These are phyloP conservation scores for Chrysochromulina tobinii DNA, from an alignment of 78 protist species.

Conservation along the genomic window DNA sequence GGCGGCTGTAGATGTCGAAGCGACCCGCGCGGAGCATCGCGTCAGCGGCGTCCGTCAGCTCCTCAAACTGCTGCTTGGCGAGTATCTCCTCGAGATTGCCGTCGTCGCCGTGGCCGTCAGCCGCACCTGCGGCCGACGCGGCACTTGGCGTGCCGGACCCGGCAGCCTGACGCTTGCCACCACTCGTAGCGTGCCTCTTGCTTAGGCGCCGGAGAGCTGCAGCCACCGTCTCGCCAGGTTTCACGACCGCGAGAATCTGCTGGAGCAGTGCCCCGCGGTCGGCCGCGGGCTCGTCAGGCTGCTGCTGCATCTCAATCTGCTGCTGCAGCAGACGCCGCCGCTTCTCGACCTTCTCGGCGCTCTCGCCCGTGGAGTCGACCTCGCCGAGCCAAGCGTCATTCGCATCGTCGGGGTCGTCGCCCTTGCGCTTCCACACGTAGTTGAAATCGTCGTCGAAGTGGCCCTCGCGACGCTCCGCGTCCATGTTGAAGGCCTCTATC, in stretches of 20 bases:
- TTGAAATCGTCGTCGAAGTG: not conserved
- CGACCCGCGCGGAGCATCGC: not conserved
- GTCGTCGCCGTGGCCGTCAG: not conserved
- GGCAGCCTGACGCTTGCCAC: not conserved
- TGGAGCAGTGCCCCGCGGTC: not conserved
- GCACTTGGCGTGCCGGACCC: not conserved
- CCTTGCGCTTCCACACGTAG: not conserved
- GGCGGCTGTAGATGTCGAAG: not conserved
- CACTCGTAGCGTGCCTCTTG: no score
- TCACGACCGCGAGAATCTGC: not conserved
- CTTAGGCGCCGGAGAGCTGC: not conserved
- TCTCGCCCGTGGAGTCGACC: not conserved
- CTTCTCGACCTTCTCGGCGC: not conserved
- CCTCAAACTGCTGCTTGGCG: not conserved
- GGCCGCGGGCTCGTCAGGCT: not conserved
- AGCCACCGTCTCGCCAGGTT: not conserved
- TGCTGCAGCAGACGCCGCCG: not conserved
- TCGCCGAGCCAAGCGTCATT: conserved; percentile 1
- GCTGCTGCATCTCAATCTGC: not conserved
- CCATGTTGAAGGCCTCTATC: not conserved
- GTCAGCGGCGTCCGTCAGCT: not conserved
- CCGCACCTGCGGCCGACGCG: not conserved
- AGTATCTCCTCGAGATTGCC: not conserved
- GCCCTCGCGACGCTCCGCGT: not conserved
- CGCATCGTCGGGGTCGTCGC: not conserved